A percentile compares a stretch with the other conserved stretches of the same genome.
Conservation (phyloP, 208 protist species). For the Acanthamoeba rhysodes region DNA sequence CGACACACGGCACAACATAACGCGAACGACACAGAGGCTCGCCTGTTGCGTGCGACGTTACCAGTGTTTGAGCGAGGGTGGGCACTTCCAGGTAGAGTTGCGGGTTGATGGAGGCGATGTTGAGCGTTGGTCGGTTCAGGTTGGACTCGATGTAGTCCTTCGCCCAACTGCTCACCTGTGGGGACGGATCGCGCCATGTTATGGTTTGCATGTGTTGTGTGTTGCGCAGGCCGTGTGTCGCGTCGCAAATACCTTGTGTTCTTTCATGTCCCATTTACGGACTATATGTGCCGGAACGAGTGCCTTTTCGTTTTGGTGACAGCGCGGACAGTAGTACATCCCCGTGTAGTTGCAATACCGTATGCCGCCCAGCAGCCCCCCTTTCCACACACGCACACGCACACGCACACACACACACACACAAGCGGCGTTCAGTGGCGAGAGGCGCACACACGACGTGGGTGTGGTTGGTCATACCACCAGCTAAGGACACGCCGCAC, state of each 20-base stretch:
- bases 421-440: too few species aligned
- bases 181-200: too few species aligned
- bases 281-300: conserved; percentile 8
- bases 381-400: background rate
- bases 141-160: conserved; percentile 28
- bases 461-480: background rate
- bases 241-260: conserved; percentile 31
- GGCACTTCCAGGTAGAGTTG: background rate
- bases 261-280: conserved; percentile 23
- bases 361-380: background rate
- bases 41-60: background rate
- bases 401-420: background rate
- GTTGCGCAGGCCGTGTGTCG: background rate
- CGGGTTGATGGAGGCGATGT: conserved; percentile 32
- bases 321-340: background rate
- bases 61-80: background rate
- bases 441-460: too few species aligned
- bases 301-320: conserved; percentile 19
- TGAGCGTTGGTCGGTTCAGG: background rate
- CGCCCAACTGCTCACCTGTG: conserved; percentile 25
- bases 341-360: conserved; percentile 29
- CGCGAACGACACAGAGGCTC: too few species aligned
- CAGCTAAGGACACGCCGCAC: background rate
- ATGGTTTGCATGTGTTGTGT: background rate
- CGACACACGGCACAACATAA: too few species aligned